Conservation (phyloP, 208 protist species). For the Leishmania turanica region DNA sequence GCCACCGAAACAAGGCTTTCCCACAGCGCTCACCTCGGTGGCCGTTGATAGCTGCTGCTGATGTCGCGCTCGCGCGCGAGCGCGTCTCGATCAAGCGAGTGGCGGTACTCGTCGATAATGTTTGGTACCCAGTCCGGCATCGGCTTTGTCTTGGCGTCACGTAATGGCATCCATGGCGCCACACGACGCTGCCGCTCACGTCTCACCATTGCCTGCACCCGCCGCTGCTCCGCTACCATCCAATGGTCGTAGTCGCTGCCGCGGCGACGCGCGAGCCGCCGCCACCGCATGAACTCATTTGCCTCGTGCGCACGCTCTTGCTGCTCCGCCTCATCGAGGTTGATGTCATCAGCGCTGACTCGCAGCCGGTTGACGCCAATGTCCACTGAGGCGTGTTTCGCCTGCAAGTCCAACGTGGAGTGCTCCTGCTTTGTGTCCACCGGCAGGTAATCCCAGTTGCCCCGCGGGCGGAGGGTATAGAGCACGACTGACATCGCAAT, state of each 20-base stretch:
- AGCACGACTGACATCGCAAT: conserved; percentile 72
- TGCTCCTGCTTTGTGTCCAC: conserved; percentile 25
- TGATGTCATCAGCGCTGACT: conserved; percentile 53
- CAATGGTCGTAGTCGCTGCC: conserved; percentile 81
- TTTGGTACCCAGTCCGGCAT: conserved; percentile 84
- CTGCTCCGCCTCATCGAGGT: conserved; percentile 85
- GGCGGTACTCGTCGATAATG: conserved; percentile 90
- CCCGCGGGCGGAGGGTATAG: conserved; percentile 67
- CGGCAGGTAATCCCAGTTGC: conserved; percentile 90
- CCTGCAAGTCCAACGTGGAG: conserved; percentile 55
- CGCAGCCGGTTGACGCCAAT: conserved; percentile 78
- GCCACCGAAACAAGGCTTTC: too few relatives aligned
- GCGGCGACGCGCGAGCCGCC: conserved; percentile 46
- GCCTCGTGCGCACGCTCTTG: conserved; percentile 40
- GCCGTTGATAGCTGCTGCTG: conserved; percentile 55
- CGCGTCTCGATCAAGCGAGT: conserved; percentile 73
- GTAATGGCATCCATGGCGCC: conserved; percentile 46
- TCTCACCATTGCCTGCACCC: conserved; percentile 57
- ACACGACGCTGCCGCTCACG: conserved; percentile 35
- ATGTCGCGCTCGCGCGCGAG: conserved; percentile 65
- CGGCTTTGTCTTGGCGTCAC: conserved; percentile 23
- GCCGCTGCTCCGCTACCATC: conserved; percentile 79
- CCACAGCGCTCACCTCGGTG: background rate
- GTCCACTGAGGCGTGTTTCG: conserved; percentile 50
- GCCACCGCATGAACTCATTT: conserved; percentile 78